A percentile compares a stretch with the other conserved stretches of the same genome.
phyloP scores from a whole-genome alignment of 2,329 filamentous ascomycete species.

The Fusarium sp. region DNA sequence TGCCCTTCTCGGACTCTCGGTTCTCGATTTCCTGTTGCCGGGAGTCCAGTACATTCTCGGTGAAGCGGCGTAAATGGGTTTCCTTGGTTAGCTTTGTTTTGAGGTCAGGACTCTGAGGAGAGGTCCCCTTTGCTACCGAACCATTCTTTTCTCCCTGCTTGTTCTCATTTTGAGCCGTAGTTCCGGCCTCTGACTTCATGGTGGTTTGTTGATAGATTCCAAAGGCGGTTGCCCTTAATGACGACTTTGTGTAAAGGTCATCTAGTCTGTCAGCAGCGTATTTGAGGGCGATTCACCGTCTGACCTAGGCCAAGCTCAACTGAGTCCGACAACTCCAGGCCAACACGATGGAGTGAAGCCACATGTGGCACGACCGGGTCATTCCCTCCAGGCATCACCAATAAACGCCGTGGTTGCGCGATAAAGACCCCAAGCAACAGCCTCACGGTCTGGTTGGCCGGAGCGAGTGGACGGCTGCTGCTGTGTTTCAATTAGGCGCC shows the following conservation, averaged over 20 bases:
- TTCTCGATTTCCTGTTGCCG: constrained; percentile 49
- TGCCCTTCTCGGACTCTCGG: constrained; percentile 44
- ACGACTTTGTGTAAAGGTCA: constrained; percentile 7
- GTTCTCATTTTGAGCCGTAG: constrained; percentile 3
- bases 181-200: constrained; percentile 34
- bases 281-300: constrained; percentile 16
- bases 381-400: constrained; percentile 16
- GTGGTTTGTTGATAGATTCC: constrained; percentile 6
- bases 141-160: constrained; percentile 15
- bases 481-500: constrained; percentile 34
- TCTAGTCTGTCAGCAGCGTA: constrained; percentile 15
- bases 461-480: too few relatives aligned
- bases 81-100: constrained; percentile 46
- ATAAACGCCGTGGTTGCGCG: constrained; percentile 24
- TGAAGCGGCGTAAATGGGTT: constrained; percentile 47
- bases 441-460: constrained; percentile 38
- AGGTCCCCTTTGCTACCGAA: constrained; percentile 15
- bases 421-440: constrained; percentile 34
- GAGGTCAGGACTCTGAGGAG: constrained; percentile 28
- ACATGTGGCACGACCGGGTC: constrained; percentile 29
- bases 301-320: constrained; percentile 8
- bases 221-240: constrained; percentile 13
- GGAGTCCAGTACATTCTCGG: constrained; percentile 49
- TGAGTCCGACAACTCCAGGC: constrained; percentile 1
- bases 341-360: constrained; percentile 17